A percentile compares a stretch with the other conserved stretches of the same genome.
phyloP scores from a whole-genome alignment of 768 basidiomycete species.

The Boletus barrowsii region DNA sequence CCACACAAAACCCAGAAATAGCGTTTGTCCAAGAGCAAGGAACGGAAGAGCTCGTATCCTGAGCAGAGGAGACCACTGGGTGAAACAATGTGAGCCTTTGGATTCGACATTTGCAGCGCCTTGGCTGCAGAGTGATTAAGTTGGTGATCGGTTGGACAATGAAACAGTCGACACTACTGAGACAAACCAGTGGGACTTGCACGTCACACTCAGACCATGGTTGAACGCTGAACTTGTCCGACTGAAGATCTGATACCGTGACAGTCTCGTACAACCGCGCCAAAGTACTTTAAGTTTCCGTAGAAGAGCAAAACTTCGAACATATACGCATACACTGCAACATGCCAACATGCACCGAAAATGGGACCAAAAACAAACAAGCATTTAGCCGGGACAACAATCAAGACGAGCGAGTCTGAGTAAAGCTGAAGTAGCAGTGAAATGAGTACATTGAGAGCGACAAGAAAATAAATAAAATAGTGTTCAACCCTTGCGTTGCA shows the following conservation, averaged over 20 bases:
- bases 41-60: slow-evolving; percentile 7
- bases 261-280: no score
- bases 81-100: neutral
- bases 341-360: slow-evolving; percentile 4
- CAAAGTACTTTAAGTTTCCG: neutral
- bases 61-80: neutral
- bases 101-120: slow-evolving; percentile 3
- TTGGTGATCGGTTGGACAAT: no score
- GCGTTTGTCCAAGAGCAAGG: slow-evolving; percentile 44
- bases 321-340: slow-evolving; percentile 16
- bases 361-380: slow-evolving; percentile 12
- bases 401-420: neutral
- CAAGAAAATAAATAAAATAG: slow-evolving; percentile 1
- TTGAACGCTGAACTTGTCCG: no score
- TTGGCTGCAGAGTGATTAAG: neutral
- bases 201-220: no score
- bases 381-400: neutral
- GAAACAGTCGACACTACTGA: no score
- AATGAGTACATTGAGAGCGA: slow-evolving; percentile 3
- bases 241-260: no score
- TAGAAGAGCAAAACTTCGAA: neutral
- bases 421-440: neutral
- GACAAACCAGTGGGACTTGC: no score
- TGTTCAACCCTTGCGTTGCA: slow-evolving; percentile 27
- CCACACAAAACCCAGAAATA: slow-evolving; percentile 69